These are phyloP conservation scores for Anisodus tanguticus DNA, from an alignment of 257 asterid species.

Conservation along the genomic window DNA sequence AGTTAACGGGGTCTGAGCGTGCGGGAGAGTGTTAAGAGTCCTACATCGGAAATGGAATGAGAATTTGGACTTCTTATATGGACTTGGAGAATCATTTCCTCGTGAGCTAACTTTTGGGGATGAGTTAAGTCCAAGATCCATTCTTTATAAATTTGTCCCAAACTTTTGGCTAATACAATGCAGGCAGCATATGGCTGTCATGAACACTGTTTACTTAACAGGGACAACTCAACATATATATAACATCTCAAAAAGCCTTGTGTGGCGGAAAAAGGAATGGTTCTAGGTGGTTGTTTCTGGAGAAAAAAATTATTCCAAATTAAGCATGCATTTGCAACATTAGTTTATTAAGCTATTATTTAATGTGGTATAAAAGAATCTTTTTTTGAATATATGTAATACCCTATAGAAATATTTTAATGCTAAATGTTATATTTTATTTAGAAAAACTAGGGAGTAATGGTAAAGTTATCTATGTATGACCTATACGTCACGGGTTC, in stretches of 20 bases:
- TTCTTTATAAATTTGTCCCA: not conserved
- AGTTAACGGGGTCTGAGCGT: no score
- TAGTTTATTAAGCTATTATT: not conserved
- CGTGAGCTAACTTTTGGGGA: no score
- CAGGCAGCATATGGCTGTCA: constrained; percentile 33
- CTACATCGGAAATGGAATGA: no score
- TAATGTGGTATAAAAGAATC: not conserved
- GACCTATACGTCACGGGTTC: no score
- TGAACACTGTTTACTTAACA: constrained; percentile 34
- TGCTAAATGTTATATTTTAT: not conserved
- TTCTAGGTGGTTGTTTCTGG: not conserved
- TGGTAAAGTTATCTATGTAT: no score
- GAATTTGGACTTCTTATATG: no score
- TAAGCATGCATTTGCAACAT: constrained; percentile 20
- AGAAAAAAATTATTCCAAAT: constrained; percentile 4
- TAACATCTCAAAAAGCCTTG: constrained; percentile 29
- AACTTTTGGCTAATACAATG: constrained; percentile 31
- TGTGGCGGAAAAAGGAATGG: constrained; percentile 27
- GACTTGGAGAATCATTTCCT: no score
- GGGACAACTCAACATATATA: constrained; percentile 36
- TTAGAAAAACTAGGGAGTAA: not conserved
- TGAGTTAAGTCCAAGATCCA: no score
- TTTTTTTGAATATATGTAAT: not conserved
- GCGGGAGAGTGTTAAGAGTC: no score
- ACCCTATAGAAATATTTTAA: not conserved